Evolutionary conservation across 2,329 filamentous ascomycete species (phyloP), one percentile per base, ranked within the genome.

Genomic region (Magnaporthales sp.): DNA sequence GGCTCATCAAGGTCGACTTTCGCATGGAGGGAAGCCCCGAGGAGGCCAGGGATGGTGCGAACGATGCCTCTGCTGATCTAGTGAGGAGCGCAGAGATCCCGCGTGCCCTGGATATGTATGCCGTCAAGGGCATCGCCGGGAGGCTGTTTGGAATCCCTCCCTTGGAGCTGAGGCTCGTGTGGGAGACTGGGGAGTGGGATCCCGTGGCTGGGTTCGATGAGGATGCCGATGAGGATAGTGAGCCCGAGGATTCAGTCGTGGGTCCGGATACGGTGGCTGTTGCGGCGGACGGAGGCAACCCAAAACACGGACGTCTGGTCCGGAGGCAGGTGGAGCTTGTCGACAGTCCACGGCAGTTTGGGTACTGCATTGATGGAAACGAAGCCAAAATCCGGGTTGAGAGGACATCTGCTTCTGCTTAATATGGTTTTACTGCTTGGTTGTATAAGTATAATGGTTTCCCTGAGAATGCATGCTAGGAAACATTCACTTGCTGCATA

Each of bases 171-270:
- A 83, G 82, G 56, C 76, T 98, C 63, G 79, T 95, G 0, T 96
- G 92, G 90, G 92, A 97, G 79, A 97, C 93, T 9, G 91, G 92
- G 24, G 93, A 97, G 76, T 92, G 90, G 87, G 92, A 97, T 75
- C 91, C 91, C 0, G 88, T 92, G 0, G 84, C 84, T 9, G 83
- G 85, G 68, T 85, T 87, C 70, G 83, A 87, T 69, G 83, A 86
- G 4, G 83, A 84, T 31, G 86, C 86, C 3, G 74, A 72, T 13
- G 83, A 83, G 26, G 82, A 80, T 70, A 84, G 82, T 62, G 84
- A 84, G 31, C 83, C 84, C 7, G 81, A 84, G 31, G 80, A 82
- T 6, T 77, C 76, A 13, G 54, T 70, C 73, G 26, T 75, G 77
- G 58, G 73, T 73, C 13, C 13, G 3, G 27, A 29, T n/a, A 30